Conservation (phyloP, 2,329 filamentous ascomycete genomes). For the Pezicula carpinea region DNA sequence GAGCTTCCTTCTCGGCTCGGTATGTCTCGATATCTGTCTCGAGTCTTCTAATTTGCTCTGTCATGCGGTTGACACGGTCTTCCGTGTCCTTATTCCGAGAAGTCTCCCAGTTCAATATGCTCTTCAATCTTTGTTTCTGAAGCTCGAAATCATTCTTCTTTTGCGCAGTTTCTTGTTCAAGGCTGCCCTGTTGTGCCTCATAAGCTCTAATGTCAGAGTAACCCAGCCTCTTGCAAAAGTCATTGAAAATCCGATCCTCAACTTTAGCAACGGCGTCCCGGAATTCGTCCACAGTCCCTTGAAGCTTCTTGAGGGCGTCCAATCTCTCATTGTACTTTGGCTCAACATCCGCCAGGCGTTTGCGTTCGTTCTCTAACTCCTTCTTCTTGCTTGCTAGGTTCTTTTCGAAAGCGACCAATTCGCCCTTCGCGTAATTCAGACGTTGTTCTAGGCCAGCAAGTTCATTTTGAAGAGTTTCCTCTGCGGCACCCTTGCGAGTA, state of each 20-base stretch:
- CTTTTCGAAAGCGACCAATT: constrained; percentile 72
- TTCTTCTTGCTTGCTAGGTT: constrained; percentile 82
- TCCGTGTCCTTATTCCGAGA: constrained; percentile 53
- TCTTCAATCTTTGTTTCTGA: constrained; percentile 72
- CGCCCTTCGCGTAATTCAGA: constrained; percentile 65
- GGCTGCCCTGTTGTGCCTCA: constrained; percentile 84
- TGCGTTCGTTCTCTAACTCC: constrained; percentile 69
- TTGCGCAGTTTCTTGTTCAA: constrained; percentile 85
- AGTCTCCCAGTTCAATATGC: constrained; percentile 52
- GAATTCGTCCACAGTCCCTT: constrained; percentile 49
- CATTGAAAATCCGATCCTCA: constrained; percentile 81
- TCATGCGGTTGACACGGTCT: constrained; percentile 62
- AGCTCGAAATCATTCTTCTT: constrained; percentile 83
- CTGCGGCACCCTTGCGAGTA: constrained; percentile 69
- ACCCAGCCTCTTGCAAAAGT: constrained; percentile 81
- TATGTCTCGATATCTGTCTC: constrained; percentile 66
- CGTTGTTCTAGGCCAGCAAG: constrained; percentile 75
- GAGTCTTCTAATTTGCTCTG: constrained; percentile 62
- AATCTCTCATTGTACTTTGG: constrained; percentile 75
- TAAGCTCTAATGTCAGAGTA: constrained; percentile 90
- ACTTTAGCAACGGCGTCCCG: constrained; percentile 68
- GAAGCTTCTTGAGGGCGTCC: constrained; percentile 59
- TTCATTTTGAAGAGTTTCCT: constrained; percentile 78
- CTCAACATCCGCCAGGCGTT: constrained; percentile 68
- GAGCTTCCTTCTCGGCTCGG: constrained; percentile 65